Evolutionary conservation across 805 yeast species (phyloP).

Genomic region (Kodamaea lidongshanica): DNA sequence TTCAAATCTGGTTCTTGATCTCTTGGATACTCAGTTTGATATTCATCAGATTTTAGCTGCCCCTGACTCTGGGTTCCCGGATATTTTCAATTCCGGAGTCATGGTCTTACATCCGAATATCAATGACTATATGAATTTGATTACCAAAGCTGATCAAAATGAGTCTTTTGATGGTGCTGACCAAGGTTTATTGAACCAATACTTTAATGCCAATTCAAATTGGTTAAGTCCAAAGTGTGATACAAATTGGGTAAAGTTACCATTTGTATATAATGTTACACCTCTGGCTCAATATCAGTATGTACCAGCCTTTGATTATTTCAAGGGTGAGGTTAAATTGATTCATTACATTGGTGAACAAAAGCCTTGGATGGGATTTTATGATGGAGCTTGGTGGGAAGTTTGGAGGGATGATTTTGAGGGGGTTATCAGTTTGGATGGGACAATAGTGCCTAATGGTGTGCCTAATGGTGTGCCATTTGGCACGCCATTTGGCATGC

Average conservation of each 20-base stretch:
- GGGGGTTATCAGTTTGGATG: slow-evolving; percentile 18
- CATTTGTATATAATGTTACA: slow-evolving; percentile 84
- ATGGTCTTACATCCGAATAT: slow-evolving; percentile 52
- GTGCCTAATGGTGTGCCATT: slow-evolving; percentile 7
- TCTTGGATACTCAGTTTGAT: slow-evolving; percentile 21
- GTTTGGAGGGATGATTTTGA: slow-evolving; percentile 30
- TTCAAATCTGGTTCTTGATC: slow-evolving; percentile 22
- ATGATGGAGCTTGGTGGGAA: slow-evolving; percentile 32
- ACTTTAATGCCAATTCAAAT: slow-evolving; percentile 44
- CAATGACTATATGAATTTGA: slow-evolving; percentile 37
- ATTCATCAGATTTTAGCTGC: slow-evolving; percentile 42
- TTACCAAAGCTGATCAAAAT: slow-evolving; percentile 14
- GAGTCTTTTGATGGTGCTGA: slow-evolving; percentile 78
- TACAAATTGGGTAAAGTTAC: slow-evolving; percentile 60
- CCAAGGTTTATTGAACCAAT: slow-evolving; percentile 82
- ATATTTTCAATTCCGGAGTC: slow-evolving; percentile 78
- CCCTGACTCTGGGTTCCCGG: slow-evolving; percentile 91
- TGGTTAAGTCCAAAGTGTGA: slow-evolving; percentile 25
- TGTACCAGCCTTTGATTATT: slow-evolving; percentile 60
- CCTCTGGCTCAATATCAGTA: slow-evolving; percentile 57
- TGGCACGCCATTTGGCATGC: neutral
- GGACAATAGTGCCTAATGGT: too few species aligned
- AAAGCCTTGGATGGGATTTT: slow-evolving; percentile 48
- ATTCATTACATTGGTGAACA: slow-evolving; percentile 63
- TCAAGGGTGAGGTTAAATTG: slow-evolving; percentile 39